Evolutionary conservation across 2,329 filamentous ascomycete species (phyloP).

Genomic region (Elsinoe australis): DNA sequence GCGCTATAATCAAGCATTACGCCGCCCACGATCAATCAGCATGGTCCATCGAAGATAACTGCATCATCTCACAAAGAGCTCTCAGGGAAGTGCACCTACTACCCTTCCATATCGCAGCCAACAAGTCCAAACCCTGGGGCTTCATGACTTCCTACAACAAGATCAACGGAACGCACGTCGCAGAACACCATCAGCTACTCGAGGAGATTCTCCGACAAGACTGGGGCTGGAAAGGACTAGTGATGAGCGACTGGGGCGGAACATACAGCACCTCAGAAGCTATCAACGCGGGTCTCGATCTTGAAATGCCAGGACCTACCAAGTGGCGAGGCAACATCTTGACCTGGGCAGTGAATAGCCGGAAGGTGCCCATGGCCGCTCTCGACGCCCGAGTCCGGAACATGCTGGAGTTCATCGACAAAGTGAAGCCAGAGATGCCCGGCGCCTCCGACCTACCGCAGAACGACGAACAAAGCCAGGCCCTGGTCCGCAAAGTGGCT

Average conservation of each 20-base stretch:
- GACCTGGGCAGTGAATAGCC: conserved; percentile 39
- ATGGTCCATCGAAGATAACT: conserved; percentile 44
- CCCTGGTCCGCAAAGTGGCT: conserved; percentile 25
- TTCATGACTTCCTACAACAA: conserved; percentile 71
- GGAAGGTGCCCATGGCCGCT: conserved; percentile 44
- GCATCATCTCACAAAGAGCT: conserved; percentile 58
- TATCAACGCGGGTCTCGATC: conserved; percentile 54
- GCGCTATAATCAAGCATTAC: conserved; percentile 73
- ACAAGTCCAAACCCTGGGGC: conserved; percentile 59
- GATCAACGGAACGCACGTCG: conserved; percentile 63
- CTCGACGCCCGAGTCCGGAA: conserved; percentile 55
- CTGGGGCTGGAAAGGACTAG: conserved; percentile 55
- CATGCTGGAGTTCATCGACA: conserved; percentile 51
- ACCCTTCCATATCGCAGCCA: conserved; percentile 65
- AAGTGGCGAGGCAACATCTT: conserved; percentile 34
- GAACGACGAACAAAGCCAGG: conserved; percentile 27
- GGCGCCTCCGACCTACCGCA: conserved; percentile 25
- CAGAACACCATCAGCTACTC: conserved; percentile 58
- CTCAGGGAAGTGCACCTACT: conserved; percentile 65
- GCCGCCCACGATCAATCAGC: conserved; percentile 67
- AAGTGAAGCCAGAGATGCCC: conserved; percentile 15
- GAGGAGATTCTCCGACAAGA: conserved; percentile 62
- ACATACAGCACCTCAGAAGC: conserved; percentile 60
- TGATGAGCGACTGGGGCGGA: conserved; percentile 69
- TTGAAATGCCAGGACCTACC: conserved; percentile 27